phyloP scores from a whole-genome alignment of 148 eudicot genomes.

The Diospyros kaki region DNA sequence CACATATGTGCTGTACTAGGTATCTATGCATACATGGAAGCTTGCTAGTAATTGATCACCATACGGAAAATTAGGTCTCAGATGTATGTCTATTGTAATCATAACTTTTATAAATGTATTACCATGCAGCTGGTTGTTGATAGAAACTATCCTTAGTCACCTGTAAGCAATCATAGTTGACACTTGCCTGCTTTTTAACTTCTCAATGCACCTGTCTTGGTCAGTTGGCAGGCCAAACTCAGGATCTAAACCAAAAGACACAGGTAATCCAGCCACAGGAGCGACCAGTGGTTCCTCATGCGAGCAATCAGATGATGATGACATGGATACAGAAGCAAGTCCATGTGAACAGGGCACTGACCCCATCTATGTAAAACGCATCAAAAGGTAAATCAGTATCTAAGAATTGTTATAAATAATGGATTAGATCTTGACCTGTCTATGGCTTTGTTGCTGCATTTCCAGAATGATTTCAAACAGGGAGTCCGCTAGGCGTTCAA shows the following conservation, averaged over 20 bases:
- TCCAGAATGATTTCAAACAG: conserved; percentile 85
- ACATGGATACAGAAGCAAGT: conserved; percentile 64
- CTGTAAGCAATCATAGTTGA: no score
- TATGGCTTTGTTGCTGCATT: conserved; percentile 10
- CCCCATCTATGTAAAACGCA: conserved; percentile 47
- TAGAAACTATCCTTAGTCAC: no score
- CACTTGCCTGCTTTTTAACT: neutral
- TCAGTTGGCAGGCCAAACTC: conserved; percentile 78
- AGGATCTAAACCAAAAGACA: conserved; percentile 44
- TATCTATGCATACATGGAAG: neutral
- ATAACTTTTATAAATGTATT: no score
- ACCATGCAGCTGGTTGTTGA: no score
- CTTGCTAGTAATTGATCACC: no score
- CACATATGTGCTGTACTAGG: neutral
- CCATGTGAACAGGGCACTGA: conserved; percentile 74
- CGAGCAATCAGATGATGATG: conserved; percentile 77
- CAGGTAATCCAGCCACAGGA: conserved; percentile 43
- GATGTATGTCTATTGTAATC: no score
- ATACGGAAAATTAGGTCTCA: no score
- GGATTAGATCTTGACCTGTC: neutral
- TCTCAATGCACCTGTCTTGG: neutral
- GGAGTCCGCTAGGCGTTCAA: conserved; percentile 91
- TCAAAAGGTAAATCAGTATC: conserved; percentile 41
- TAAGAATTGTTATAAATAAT: neutral
- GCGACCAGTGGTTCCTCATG: conserved; percentile 57